phyloP scores from a whole-genome alignment of 2,329 filamentous ascomycete genomes.

The Pyricularia pennisetigena region DNA sequence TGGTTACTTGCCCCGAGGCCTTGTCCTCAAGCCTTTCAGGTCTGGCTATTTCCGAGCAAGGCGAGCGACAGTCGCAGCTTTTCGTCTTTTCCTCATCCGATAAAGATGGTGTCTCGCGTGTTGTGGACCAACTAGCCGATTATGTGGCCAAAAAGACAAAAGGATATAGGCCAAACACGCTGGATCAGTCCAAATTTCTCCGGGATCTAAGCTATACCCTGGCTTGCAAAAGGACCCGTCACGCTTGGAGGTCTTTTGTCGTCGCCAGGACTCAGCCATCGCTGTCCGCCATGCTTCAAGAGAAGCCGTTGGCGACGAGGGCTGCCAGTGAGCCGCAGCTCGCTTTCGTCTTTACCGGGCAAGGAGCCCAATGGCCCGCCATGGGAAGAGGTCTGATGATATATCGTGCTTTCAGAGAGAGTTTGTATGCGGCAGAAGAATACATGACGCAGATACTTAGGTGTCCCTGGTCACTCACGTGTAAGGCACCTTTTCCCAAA shows the following conservation, averaged over 20 bases:
- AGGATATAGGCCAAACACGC: background rate
- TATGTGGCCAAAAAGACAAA: background rate
- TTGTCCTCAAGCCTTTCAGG: background rate
- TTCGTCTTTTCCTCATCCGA: slow-evolving; percentile 20
- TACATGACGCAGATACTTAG: slow-evolving; percentile 7
- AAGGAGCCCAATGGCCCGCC: slow-evolving; percentile 19
- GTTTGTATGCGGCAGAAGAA: background rate
- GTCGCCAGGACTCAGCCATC: background rate
- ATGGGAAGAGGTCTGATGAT: slow-evolving; percentile 21
- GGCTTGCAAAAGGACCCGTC: slow-evolving; percentile 3
- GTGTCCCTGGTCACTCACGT: slow-evolving; percentile 1
- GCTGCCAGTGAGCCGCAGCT: slow-evolving; percentile 3
- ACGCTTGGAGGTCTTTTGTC: slow-evolving; percentile 2
- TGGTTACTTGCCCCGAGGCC: background rate
- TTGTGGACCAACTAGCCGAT: background rate
- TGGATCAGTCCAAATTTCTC: background rate
- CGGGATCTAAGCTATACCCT: slow-evolving; percentile 5
- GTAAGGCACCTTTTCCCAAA: background rate
- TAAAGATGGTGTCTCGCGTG: slow-evolving; percentile 6
- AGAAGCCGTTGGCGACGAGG: background rate
- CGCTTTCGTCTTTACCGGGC: slow-evolving; percentile 19
- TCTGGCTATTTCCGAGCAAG: background rate
- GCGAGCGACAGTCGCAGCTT: slow-evolving; percentile 16
- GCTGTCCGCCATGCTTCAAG: background rate
- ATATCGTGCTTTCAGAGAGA: slow-evolving; percentile 6